Evolutionary conservation across 2,329 filamentous ascomycete species (phyloP), one percentile per base, ranked within the genome.

Genomic region (Cephalotrichum gorgonifer): DNA sequence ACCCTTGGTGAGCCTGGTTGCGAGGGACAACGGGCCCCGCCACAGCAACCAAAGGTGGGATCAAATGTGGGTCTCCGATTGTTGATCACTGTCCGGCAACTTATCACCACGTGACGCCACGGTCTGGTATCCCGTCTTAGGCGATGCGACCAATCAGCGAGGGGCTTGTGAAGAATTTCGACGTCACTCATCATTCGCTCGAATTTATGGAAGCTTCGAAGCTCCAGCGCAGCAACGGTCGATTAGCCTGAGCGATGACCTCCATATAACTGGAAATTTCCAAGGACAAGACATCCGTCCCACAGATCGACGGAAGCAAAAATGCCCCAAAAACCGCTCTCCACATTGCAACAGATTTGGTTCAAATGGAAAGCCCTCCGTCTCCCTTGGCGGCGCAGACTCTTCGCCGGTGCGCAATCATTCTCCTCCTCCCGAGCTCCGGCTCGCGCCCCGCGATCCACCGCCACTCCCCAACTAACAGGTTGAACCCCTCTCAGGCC

Each of bases 321-420:
- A 14, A 49, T 53, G 48, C 41, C 50, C 20, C 20, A 47, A 27
- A 53, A 54, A 41, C 44, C 49, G 11, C 35, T 45, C 30, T 54
- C 53, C 22, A n/a, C 38, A 9, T 17, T 54, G 15, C 47, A 30
- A 35, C 67, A 65, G 53, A 64, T 67, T 51, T 84, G 79, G 79
- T 74, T 73, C 57, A 71, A 67, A 56, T 84, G 80, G 80, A 83
- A 83, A 60, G 64, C 74, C 25, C 66, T 83, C 46, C 74, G 73
- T 43, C 65, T 84, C 3, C 80, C 80, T 54, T 83, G 80, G 79
- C 76, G 80, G 48, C 81, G 77, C 54, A 71, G 72, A 47, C 79
- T 82, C 58, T 73, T 83, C 35, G 69, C 80, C 53, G 80, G 80
- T 82, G 61, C 53, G 71, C 62, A 4, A 6, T 17, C 27, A 46